These are phyloP conservation scores for Cytidiella melzeri DNA, from an alignment of 768 basidiomycete species.

Conservation along the genomic window DNA sequence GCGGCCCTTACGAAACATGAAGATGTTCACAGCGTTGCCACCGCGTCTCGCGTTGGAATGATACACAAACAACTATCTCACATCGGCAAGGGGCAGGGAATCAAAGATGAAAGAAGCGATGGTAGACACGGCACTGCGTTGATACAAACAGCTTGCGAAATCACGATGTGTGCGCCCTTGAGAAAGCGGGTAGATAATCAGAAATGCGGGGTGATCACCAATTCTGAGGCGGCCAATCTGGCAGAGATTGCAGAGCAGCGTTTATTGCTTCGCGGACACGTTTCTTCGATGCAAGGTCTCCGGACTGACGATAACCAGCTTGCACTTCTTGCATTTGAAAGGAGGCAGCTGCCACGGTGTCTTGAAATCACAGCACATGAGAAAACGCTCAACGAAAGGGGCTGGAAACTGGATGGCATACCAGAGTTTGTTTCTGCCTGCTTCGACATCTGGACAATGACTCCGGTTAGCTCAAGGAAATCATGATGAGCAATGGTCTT, in stretches of 20 bases:
- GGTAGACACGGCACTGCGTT: too few relatives aligned
- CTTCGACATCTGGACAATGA: constrained; percentile 20
- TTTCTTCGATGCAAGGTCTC: constrained; percentile 62
- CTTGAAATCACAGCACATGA: constrained; percentile 29
- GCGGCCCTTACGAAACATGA: too few relatives aligned
- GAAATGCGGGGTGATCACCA: constrained; percentile 14
- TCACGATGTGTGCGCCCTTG: too few relatives aligned
- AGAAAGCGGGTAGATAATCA: too few relatives aligned
- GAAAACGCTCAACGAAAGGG: background rate
- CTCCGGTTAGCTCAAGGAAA: background rate
- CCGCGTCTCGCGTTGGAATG: too few relatives aligned
- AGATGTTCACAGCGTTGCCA: too few relatives aligned
- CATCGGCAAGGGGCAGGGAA: too few relatives aligned
- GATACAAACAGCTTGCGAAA: background rate
- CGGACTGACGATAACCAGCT: constrained; percentile 66
- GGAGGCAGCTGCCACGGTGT: constrained; percentile 59
- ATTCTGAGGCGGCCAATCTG: constrained; percentile 59
- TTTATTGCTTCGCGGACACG: constrained; percentile 77
- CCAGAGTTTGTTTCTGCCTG: constrained; percentile 26
- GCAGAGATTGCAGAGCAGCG: constrained; percentile 63
- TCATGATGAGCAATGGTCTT: background rate
- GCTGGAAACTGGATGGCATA: constrained; percentile 9
- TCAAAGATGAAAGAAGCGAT: too few relatives aligned
- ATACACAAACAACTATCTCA: too few relatives aligned
- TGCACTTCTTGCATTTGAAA: constrained; percentile 78